Percentiles rank a stretch among this genome's conserved stretches.
phyloP scores from a whole-genome alignment of 2,329 filamentous ascomycete species.

The Corynespora cassiicola region DNA sequence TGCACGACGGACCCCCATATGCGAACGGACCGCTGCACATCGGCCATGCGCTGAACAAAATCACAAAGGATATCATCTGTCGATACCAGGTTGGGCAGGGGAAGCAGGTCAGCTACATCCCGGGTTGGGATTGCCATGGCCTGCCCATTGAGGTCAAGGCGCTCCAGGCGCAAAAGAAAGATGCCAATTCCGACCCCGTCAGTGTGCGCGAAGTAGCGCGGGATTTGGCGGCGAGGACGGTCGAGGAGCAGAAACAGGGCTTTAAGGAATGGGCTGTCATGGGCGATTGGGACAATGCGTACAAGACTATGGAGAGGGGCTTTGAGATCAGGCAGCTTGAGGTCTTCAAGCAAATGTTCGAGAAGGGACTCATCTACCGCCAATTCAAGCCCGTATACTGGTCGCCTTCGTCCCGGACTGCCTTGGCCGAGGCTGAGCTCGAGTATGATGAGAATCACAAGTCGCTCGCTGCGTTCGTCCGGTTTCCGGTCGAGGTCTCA shows the following conservation, averaged over 20 bases:
- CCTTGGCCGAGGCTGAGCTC: constrained; percentile 82
- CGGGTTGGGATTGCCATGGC: constrained; percentile 98
- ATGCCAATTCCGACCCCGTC: constrained; percentile 50
- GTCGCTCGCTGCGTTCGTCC: constrained; percentile 78
- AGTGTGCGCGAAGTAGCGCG: constrained; percentile 70
- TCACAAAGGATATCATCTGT: constrained; percentile 92
- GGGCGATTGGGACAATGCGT: constrained; percentile 78
- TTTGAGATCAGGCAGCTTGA: constrained; percentile 79
- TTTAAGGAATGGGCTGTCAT: constrained; percentile 80
- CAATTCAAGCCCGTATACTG: constrained; percentile 86
- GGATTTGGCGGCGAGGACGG: constrained; percentile 70
- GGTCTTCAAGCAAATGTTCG: constrained; percentile 78
- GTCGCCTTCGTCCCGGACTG: constrained; percentile 80
- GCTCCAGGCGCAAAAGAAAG: constrained; percentile 64
- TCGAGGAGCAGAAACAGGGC: constrained; percentile 74
- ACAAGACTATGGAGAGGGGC: constrained; percentile 78
- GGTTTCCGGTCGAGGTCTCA: constrained; percentile 69
- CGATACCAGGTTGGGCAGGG: constrained; percentile 81
- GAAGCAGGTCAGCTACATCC: constrained; percentile 78
- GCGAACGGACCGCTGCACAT: constrained; percentile 92
- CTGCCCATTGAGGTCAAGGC: constrained; percentile 97
- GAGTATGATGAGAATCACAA: constrained; percentile 80
- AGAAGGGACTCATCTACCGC: constrained; percentile 73
- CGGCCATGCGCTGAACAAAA: constrained; percentile 95
- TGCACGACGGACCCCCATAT: constrained; percentile 97